Base-by-base conservation (phyloP, 495 filamentous ascomycete species). In the Tuber umbilicatum region DNA sequence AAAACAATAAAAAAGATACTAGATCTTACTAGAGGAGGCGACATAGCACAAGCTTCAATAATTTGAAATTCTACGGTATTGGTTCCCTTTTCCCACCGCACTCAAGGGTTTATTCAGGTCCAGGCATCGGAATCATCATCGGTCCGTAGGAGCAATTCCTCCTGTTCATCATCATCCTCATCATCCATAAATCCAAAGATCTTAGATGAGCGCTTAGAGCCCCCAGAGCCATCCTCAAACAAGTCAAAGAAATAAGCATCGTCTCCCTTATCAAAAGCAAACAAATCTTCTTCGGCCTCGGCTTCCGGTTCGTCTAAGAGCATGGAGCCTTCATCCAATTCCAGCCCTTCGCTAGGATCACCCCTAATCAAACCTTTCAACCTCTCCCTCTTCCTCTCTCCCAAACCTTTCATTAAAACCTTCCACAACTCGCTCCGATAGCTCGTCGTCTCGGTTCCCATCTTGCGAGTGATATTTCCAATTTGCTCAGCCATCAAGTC, bases 401-500 rank as follows among this genome's bases (percentile, higher is more conserved):
- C 70, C 55, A 74, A 67, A 47, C 38, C 70, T 7, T 69, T 45
- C 43, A 78, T 14, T 27, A 79, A 60, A 23, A 74, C 69, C n/a
- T 31, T 39, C 77, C 77, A 79, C 2, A 74, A 9, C 16, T 50
- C 60, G 19, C 19, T 70, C 37, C 39, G 42, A 38, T 69, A 43
- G 35, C 19, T 37, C 35, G 70, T 21, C 16, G 21, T 38, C 39
- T 35, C 37, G 21, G 45, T 17, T 5, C 38, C 39, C 41, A 68
- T 78, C 14, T 37, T 78, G 1, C 6, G 41, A 6, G 40, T 38
- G 50, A 79, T 50, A 23, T 55, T 68, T 45, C 31, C 39, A 19
- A 79, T 79, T 40, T 69, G 39, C 64, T 78, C 75, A 12, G 43
- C 42, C 31, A 79, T 68, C 43, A 75, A 2, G 42, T 14, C 31